Evolutionary conservation across 2,329 filamentous ascomycete species (phyloP), one percentile per base, ranked within the genome.

Genomic region (Fusarium pseudonygamai): DNA sequence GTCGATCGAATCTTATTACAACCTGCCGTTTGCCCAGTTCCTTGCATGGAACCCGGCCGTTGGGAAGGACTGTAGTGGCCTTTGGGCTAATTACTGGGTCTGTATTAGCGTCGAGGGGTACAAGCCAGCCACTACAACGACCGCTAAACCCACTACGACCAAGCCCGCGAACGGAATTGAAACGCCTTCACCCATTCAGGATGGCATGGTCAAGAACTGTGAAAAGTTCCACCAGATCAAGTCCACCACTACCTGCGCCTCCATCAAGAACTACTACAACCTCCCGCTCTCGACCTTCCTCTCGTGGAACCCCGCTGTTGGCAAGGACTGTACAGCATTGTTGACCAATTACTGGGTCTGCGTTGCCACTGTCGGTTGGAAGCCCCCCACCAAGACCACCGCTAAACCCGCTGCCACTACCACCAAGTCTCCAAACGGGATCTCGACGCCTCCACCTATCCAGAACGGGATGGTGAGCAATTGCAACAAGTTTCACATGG

Each of bases 1-100:
- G 13, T 61, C 52, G 0, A 80, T 83, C 32, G 73, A 75, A 15
- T 42, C 58, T 1, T 56, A 59, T 11, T 65, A 77, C 5, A 64
- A 70, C 2, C 45, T 60, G 1, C 57, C 57, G 0, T 14, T 60
- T 0, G 3, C 36, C 9, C 34, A 26, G 15, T 60, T 60, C 10
- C 22, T 39, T 6, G 14, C 43, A 0, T 60, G 36, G 57, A 60
- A 60, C 13, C 57, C 57, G 0, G 43, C 43, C 1, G 57, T 52
- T 22, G 43, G 43, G 0, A 20, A n/a, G 0, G 40, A 62, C 13
- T 62, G 60, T 6, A 34, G 2, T 16, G 7, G 7, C 8, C n/a
- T n/a, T n/a, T n/a, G n/a, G n/a, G n/a, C n/a, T n/a, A n/a, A n/a
- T n/a, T 60, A 60, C 13, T 60, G 45, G 45, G 57, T 60, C 2